Evolutionary conservation across 257 asterid species (phyloP).

Genomic region (Sherardia arvensis): DNA sequence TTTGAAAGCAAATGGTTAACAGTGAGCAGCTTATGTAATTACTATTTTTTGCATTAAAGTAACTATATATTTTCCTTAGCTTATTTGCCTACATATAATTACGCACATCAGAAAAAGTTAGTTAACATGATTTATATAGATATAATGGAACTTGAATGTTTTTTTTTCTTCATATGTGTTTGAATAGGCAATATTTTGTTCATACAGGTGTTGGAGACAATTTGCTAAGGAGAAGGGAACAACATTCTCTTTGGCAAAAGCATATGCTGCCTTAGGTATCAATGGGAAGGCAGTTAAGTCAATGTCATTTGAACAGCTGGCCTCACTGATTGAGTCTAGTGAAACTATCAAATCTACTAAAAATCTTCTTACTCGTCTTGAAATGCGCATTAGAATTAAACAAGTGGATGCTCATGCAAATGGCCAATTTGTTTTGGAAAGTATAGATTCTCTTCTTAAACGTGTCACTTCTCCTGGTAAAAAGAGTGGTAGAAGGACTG

Average conservation of each 20-base stretch:
- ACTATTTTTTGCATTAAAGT: too few relatives aligned
- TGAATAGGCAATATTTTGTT: slow-evolving; percentile 6
- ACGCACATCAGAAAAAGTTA: neutral
- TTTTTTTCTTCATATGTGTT: too few relatives aligned
- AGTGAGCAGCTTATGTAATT: neutral
- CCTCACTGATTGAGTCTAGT: slow-evolving; percentile 45
- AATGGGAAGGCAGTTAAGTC: slow-evolving; percentile 53
- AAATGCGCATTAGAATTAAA: slow-evolving; percentile 40
- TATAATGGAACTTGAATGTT: neutral
- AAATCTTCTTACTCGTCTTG: slow-evolving; percentile 67
- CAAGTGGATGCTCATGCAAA: slow-evolving; percentile 21
- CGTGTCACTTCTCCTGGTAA: slow-evolving; percentile 51
- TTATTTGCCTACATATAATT: neutral
- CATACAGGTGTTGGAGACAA: slow-evolving; percentile 59
- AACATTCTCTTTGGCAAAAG: slow-evolving; percentile 47
- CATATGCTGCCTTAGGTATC: slow-evolving; percentile 48
- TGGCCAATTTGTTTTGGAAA: slow-evolving; percentile 36
- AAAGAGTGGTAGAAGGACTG: slow-evolving; percentile 27
- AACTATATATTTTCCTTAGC: neutral
- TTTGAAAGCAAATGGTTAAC: neutral
- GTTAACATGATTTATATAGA: neutral
- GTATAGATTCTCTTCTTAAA: slow-evolving; percentile 82
- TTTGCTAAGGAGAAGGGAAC: slow-evolving; percentile 40
- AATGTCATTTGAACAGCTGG: slow-evolving; percentile 82
- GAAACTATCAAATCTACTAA: slow-evolving; percentile 45